These are phyloP conservation scores for Talaromyces sp. DNA, from an alignment of 2,329 filamentous ascomycete genomes.

Conservation along the genomic window DNA sequence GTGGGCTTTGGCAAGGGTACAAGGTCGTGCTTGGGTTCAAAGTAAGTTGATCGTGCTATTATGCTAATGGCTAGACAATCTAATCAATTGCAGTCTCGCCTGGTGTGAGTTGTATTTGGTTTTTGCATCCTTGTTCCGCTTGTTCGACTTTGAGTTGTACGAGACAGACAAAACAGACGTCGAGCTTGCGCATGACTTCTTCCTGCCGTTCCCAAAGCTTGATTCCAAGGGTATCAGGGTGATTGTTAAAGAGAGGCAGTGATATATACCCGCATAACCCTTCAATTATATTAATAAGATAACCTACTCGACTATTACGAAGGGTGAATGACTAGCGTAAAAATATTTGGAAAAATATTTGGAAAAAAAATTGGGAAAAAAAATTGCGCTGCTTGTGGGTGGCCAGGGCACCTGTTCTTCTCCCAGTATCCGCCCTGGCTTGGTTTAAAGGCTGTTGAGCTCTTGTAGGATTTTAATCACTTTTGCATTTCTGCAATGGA, in stretches of 20 bases:
- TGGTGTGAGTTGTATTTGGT: slow-evolving; percentile 1
- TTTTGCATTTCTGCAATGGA: no score
- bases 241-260: neutral
- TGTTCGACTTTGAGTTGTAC: slow-evolving; percentile 4
- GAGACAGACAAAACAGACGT: slow-evolving; percentile 6
- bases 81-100: neutral
- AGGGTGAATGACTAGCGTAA: no score
- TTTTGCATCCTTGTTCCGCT: slow-evolving; percentile 4
- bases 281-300: no score
- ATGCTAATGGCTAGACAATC: neutral
- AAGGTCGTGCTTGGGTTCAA: slow-evolving; percentile 40
- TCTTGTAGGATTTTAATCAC: no score
- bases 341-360: no score
- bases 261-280: neutral
- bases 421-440: neutral
- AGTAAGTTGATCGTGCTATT: neutral
- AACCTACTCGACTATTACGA: no score
- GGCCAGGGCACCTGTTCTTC: neutral
- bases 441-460: no score
- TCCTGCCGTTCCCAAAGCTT: slow-evolving; percentile 1
- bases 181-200: slow-evolving; percentile 4
- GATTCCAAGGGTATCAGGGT: slow-evolving; percentile 4
- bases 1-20: slow-evolving; percentile 33
- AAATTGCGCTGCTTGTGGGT: neutral
- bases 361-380: neutral